Percentiles rank a stretch among this genome's conserved stretches.
Conservation (phyloP, 1,284 basidiomycete genomes). For the Tranzscheliella williamsii region DNA sequence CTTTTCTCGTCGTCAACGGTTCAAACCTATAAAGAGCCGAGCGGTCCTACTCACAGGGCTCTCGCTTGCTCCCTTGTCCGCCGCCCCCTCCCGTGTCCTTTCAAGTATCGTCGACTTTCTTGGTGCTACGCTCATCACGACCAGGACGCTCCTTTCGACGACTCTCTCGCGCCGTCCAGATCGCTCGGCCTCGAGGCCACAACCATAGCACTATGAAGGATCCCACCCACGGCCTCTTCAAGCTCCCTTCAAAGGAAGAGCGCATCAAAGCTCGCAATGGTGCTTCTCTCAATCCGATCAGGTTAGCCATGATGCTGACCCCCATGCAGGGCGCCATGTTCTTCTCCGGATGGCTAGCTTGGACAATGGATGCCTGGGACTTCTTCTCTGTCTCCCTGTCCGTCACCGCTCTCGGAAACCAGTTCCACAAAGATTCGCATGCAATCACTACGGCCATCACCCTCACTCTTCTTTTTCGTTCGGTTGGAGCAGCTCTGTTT, state of each 20-base stretch:
- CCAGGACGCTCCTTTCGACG: too few species aligned
- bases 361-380: constrained; percentile 57
- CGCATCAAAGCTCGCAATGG: constrained; percentile 43
- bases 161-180: too few species aligned
- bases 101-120: too few species aligned
- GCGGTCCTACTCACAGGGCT: too few species aligned
- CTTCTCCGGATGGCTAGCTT: constrained; percentile 53
- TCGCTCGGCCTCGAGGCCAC: too few species aligned
- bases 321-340: constrained; percentile 45
- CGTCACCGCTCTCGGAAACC: constrained; percentile 19
- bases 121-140: too few species aligned
- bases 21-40: too few species aligned
- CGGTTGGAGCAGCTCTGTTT: constrained; percentile 82
- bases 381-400: constrained; percentile 57
- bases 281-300: constrained; percentile 53
- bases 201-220: too few species aligned
- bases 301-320: constrained; percentile 46
- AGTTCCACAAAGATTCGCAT: constrained; percentile 18
- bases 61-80: too few species aligned
- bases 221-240: constrained; percentile 55
- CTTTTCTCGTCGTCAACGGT: too few species aligned
- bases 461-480: constrained; percentile 86
- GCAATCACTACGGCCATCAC: constrained; percentile 72
- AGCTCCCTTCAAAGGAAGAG: constrained; percentile 52
- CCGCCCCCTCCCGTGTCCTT: too few species aligned